Evolutionary conservation across 2,329 filamentous ascomycete genomes (phyloP).

Genomic region (Aspergillus fumigatiaffinis): DNA sequence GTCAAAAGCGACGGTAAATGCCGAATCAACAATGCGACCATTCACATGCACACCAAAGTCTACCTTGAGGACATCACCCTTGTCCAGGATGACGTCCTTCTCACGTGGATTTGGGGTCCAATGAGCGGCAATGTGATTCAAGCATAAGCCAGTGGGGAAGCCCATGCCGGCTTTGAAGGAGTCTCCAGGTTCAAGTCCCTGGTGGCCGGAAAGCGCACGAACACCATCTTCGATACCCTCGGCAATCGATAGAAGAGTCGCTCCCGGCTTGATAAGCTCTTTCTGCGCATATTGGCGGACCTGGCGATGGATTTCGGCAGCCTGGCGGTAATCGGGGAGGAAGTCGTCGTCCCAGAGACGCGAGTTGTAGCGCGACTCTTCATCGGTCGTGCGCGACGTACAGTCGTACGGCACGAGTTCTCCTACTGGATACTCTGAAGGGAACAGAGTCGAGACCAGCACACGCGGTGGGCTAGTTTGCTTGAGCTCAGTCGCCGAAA

Average conservation of each 20-base stretch:
- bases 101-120: constrained; percentile 56
- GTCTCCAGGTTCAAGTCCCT: constrained; percentile 51
- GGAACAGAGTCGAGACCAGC: constrained; percentile 45
- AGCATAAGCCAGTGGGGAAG: constrained; percentile 53
- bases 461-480: constrained; percentile 49
- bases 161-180: constrained; percentile 50
- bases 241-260: constrained; percentile 48
- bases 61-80: constrained; percentile 76
- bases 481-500: constrained; percentile 9
- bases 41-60: constrained; percentile 80
- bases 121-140: constrained; percentile 55
- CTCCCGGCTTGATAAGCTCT: constrained; percentile 47
- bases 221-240: constrained; percentile 54
- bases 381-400: constrained; percentile 43
- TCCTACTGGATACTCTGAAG: constrained; percentile 43
- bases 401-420: constrained; percentile 43
- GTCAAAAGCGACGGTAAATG: constrained; percentile 75
- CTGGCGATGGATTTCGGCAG: constrained; percentile 55
- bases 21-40: constrained; percentile 75
- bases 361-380: constrained; percentile 44
- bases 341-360: constrained; percentile 46
- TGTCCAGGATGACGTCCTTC: constrained; percentile 66
- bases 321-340: constrained; percentile 53
- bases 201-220: constrained; percentile 47
- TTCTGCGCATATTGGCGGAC: constrained; percentile 49